phyloP scores from a whole-genome alignment of 192 early-diverging fungal genomes.

The Funneliformis mosseae region DNA sequence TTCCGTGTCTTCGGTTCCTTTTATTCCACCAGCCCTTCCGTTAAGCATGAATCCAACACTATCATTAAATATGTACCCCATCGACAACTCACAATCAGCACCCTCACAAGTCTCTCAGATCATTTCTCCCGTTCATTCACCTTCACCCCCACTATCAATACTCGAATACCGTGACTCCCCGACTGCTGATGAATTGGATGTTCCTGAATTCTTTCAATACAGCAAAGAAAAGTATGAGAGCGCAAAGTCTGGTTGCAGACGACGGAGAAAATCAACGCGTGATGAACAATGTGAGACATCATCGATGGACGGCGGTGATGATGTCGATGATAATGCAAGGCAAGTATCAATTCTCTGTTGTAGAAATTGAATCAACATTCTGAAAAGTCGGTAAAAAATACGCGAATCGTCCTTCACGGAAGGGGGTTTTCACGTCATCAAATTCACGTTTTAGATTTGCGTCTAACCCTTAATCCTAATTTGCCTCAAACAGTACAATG shows the following conservation, averaged over 20 bases:
- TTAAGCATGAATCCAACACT: not conserved
- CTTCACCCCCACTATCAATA: not conserved
- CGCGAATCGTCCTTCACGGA: not conserved
- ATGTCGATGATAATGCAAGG: constrained; percentile 16
- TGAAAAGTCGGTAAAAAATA: not conserved
- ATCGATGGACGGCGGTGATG: constrained; percentile 28
- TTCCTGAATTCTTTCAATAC: constrained; percentile 34
- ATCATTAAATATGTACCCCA: not conserved
- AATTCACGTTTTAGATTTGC: not conserved
- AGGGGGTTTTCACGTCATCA: not conserved
- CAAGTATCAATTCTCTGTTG: not conserved
- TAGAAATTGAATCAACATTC: no score
- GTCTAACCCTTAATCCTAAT: not conserved
- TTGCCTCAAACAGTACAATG: constrained; percentile 1
- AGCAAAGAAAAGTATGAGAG: constrained; percentile 36
- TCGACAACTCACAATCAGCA: not conserved
- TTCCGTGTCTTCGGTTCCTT: not conserved
- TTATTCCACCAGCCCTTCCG: not conserved
- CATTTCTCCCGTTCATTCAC: not conserved
- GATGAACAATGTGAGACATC: constrained; percentile 16
- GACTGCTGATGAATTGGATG: constrained; percentile 24
- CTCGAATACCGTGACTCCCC: constrained; percentile 28
- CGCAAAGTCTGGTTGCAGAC: constrained; percentile 9
- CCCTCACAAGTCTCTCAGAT: not conserved
- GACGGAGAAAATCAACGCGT: constrained; percentile 18